Conservation (phyloP, 2,329 filamentous ascomycete genomes). For the Beauveria caledonica region DNA sequence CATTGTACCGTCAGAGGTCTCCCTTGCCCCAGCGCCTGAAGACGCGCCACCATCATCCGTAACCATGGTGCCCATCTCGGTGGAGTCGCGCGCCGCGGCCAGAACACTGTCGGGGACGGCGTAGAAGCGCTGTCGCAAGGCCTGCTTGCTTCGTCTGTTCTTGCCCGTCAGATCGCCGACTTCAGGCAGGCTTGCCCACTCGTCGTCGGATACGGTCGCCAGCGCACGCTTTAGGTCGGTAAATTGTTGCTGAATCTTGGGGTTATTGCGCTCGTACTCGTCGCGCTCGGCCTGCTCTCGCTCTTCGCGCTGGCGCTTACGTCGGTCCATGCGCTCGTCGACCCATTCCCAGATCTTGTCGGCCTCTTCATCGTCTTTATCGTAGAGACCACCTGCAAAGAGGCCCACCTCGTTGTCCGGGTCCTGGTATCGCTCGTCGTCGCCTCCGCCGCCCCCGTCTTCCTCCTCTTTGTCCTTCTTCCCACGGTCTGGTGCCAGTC, state of each 20-base stretch:
- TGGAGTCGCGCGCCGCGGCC: conserved; percentile 71
- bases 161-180: conserved; percentile 95
- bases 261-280: conserved; percentile 94
- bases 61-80: conserved; percentile 83
- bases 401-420: conserved; percentile 95
- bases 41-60: conserved; percentile 61
- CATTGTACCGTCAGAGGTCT: conserved; percentile 73
- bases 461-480: conserved; percentile 59
- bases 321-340: conserved; percentile 92
- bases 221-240: conserved; percentile 89
- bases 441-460: conserved; percentile 65
- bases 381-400: conserved; percentile 91
- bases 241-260: conserved; percentile 97
- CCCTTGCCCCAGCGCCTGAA: conserved; percentile 18
- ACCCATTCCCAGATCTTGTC: conserved; percentile 93
- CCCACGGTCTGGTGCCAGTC: conserved; percentile 57
- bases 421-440: conserved; percentile 81
- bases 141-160: conserved; percentile 78
- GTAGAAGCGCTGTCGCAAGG: conserved; percentile 78
- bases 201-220: conserved; percentile 81
- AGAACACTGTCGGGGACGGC: conserved; percentile 95
- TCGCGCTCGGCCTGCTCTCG: conserved; percentile 86
- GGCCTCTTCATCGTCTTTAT: conserved; percentile 95
- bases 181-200: conserved; percentile 93
- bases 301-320: conserved; percentile 87